Base-by-base conservation (phyloP, 495 filamentous ascomycete genomes). In the Neurospora sp. region DNA sequence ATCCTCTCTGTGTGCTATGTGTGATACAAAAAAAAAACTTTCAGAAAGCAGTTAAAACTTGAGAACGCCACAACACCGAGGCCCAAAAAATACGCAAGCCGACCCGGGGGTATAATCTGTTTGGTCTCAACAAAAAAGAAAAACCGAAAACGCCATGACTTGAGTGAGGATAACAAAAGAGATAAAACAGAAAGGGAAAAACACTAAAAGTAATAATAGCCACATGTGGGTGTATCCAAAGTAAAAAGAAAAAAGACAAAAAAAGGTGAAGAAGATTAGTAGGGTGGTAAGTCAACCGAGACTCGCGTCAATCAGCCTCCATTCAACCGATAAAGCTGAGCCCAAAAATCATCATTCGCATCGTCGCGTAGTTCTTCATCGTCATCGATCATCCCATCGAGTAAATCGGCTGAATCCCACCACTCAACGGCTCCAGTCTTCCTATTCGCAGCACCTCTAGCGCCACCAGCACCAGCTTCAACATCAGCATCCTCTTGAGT, bases 351-450 rank as follows among this genome's bases (percentile, higher is more conserved):
- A 31, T 66, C 77, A 39, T 59, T 48, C 42, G 28, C 42, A 42
- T 70, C 69, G 45, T 28, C 71, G 7, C 54, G 21, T 66, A 48
- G 24, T 70, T 34, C 36, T 28, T 59, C 70, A 43, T 73, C 72
- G 36, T 54, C 34, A 36, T 17, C 43, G 37, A 42, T 59, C 69
- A 66, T 28, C 69, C 70, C 70, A 21, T 74, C 70, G 45, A 75
- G 48, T 13, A 59, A 45, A 48, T 71, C 75, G 17, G 70, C 59
- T 8, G 54, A 34, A 69, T 82, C 77, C 79, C 78, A 77, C 78
- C 76, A 74, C 73, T 78, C 71, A 48, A 66, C 31, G 15, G 54
- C 54, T 36, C 54, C 54, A 9, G 28, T 66, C 54, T 66, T 66
- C 54, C 28, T 66, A 13, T 28, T 39, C 19, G 38, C 45, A 48